Conservation (phyloP, 1,284 basidiomycete genomes). For the Malassezia globosa region DNA sequence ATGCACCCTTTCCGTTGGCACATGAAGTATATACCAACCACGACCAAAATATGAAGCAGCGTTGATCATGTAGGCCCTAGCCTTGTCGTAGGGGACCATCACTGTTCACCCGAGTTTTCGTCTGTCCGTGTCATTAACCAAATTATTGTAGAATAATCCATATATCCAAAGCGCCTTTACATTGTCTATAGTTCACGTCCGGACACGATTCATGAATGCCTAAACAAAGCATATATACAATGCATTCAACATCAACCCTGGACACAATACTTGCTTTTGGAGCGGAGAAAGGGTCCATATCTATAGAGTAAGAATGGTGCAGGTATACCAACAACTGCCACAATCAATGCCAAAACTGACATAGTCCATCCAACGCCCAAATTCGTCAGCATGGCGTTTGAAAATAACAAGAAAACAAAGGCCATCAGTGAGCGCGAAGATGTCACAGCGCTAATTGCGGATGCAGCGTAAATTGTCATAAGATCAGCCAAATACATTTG, state of each 20-base stretch:
- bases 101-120: too few relatives aligned
- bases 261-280: slow-evolving; percentile 24
- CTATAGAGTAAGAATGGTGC: slow-evolving; percentile 29
- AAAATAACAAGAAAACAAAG: slow-evolving; percentile 41
- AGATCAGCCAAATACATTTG: slow-evolving; percentile 37
- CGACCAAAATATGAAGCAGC: too few relatives aligned
- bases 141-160: too few relatives aligned
- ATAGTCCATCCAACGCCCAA: slow-evolving; percentile 45
- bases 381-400: slow-evolving; percentile 28
- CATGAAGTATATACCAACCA: too few relatives aligned
- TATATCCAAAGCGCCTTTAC: too few relatives aligned
- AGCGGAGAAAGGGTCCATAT: slow-evolving; percentile 27
- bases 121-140: too few relatives aligned
- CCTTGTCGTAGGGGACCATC: too few relatives aligned
- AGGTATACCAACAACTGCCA: slow-evolving; percentile 39
- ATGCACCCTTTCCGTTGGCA: too few relatives aligned
- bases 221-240: too few relatives aligned
- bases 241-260: not conserved
- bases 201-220: too few relatives aligned
- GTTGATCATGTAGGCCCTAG: too few relatives aligned
- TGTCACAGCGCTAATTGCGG: slow-evolving; percentile 36
- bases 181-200: too few relatives aligned
- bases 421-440: slow-evolving; percentile 38
- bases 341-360: slow-evolving; percentile 37
- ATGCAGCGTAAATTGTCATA: slow-evolving; percentile 43